Percentiles rank a stretch among this genome's conserved stretches.
Evolutionary conservation across 2,329 filamentous ascomycete genomes (phyloP).

Genomic region (Stromatinia cepivora): DNA sequence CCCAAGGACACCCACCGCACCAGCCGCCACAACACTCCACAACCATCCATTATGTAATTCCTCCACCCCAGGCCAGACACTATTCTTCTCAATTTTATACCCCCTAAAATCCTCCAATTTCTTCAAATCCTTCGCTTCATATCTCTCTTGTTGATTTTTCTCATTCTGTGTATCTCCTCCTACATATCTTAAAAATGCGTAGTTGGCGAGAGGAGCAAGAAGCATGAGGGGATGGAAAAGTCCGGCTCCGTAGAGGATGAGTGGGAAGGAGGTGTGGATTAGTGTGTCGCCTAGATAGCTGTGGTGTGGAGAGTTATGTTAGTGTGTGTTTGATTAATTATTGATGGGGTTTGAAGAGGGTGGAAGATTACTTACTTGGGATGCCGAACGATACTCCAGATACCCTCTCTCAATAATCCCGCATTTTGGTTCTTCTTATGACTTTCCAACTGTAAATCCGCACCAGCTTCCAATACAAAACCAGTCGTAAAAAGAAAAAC

Average conservation of each 20-base stretch:
- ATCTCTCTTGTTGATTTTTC: conserved; percentile 23
- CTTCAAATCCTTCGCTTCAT: conserved; percentile 7
- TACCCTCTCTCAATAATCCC: conserved; percentile 19
- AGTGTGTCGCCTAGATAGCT: conserved; percentile 29
- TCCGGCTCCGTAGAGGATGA: conserved; percentile 26
- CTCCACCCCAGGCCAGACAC: conserved; percentile 23
- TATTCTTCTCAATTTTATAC: conserved; percentile 25
- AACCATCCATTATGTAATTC: conserved; percentile 24
- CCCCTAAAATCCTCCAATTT: conserved; percentile 20
- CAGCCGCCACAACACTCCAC: conserved; percentile 21
- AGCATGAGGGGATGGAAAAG: conserved; percentile 25
- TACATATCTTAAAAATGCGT: conserved; percentile 23
- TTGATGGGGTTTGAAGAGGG: background rate
- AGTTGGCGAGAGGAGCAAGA: conserved; percentile 25
- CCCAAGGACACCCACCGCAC: conserved; percentile 11
- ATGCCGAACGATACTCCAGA: conserved; percentile 29
- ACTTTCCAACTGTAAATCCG: conserved; percentile 24
- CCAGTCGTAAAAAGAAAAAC: conserved; percentile 25
- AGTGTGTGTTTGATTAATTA: background rate
- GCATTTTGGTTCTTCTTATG: conserved; percentile 12
- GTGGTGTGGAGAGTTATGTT: background rate
- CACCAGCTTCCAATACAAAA: conserved; percentile 25
- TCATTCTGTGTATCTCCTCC: conserved; percentile 25
- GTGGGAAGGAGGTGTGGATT: conserved; percentile 26
- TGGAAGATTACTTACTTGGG: conserved; percentile 23